Evolutionary conservation across 129 eudicot genomes (phyloP), one percentile per base, ranked within the genome.

Genomic region (Flaveria sonorensis): DNA sequence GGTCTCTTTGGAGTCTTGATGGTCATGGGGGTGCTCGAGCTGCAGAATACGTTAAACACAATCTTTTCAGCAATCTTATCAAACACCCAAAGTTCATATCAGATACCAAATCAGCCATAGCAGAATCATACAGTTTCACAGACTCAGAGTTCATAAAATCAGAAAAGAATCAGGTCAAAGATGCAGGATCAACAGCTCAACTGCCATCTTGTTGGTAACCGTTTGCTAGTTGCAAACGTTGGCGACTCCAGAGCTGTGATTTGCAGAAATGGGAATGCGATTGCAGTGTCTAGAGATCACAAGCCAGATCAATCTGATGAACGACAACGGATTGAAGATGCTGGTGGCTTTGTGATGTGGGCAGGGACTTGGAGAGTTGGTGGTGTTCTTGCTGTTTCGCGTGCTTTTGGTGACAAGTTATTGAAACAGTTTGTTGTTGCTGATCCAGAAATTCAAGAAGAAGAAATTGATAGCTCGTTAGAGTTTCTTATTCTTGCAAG

Each of bases 351-450:
- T 80, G 98, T 93, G 24, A 93, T 93, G 97, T 93, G 98, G 98
- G 98, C 98, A 2, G 98, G 98, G 48, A 93, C 98, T 72, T 93
- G 98, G 98, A 90, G 98, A 76, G 98, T 93, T 71, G 97, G 98
- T 70, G 98, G 98, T 32, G 97, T 93, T 42, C 97, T 93, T 74
- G 98, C 98, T 46, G 98, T 93, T 76, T 93, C 98, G n/a, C 97
- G 98, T 81, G 98, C 98, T 4, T 93, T 93, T 85, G 98, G 98
- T 84, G 98, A 93, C 80, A 90, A 84, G 63, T 86, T 85, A 5
- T 63, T 93, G 89, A 93, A 93, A 87, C 97, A 88, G 78, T 93
- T 75, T 84, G 98, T 93, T 15, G 96, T 93, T 57, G 97, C 98
- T 79, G 98, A 90, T 81, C 98, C 97, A 21, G 98, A 93, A 68